phyloP scores from a whole-genome alignment of 2,329 filamentous ascomycete species.

The Metarhizium rileyi region DNA sequence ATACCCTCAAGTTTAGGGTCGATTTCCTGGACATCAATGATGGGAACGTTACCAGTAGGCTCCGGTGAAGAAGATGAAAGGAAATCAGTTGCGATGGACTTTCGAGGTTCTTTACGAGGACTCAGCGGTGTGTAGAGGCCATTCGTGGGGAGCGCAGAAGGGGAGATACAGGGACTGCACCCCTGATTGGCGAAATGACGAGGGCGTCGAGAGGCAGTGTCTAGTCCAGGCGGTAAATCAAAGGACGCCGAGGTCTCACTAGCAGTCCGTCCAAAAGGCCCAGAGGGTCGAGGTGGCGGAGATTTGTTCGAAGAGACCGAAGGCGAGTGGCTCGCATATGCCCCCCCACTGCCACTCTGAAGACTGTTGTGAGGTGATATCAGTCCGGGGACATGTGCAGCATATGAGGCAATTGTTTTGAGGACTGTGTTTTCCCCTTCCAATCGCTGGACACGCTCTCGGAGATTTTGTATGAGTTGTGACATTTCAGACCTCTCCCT shows the following conservation, averaged over 20 bases:
- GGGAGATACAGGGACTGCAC: constrained; percentile 24
- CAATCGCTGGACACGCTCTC: constrained; percentile 26
- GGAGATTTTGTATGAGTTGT: constrained; percentile 31
- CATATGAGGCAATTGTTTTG: constrained; percentile 19
- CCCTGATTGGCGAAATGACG: constrained; percentile 18
- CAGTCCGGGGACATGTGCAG: constrained; percentile 19
- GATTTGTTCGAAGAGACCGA: constrained; percentile 8
- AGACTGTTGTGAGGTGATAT: constrained; percentile 21
- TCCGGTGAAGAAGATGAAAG: constrained; percentile 23
- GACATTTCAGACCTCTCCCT: constrained; percentile 32
- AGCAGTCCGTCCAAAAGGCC: constrained; percentile 11
- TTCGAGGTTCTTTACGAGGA: constrained; percentile 33
- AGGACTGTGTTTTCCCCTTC: constrained; percentile 28
- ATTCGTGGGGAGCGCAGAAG: constrained; percentile 23
- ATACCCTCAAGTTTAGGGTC: constrained; percentile 52
- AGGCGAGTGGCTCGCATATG: constrained; percentile 10
- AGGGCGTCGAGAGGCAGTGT: constrained; percentile 25
- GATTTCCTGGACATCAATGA: constrained; percentile 48
- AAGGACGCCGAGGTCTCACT: constrained; percentile 14
- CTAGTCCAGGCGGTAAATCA: constrained; percentile 22
- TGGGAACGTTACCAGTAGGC: constrained; percentile 26
- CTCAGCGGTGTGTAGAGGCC: constrained; percentile 31
- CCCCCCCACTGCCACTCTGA: constrained; percentile 15
- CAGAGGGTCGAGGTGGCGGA: constrained; percentile 12
- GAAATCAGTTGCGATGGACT: constrained; percentile 26